Conservation (phyloP, 192 early-diverging fungal genomes). For the Coemansia sp. region DNA sequence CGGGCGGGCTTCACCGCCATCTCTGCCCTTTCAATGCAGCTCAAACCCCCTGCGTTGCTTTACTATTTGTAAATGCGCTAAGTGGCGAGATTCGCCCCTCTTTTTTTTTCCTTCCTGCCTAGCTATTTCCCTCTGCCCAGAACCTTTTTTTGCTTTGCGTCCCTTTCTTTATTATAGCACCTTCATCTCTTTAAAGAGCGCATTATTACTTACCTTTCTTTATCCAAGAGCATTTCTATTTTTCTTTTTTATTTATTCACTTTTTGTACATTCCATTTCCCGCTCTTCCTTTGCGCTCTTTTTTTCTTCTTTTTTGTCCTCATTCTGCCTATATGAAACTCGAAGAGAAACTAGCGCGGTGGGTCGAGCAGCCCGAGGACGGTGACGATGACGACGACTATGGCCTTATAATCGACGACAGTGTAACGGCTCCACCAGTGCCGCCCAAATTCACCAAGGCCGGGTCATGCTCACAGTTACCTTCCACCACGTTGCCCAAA, state of each 20-base stretch:
- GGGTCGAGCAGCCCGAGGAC: conserved; percentile 48
- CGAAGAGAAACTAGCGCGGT: conserved; percentile 43
- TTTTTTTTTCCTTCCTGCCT: not conserved
- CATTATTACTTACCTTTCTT: conserved; percentile 2
- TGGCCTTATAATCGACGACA: conserved; percentile 51
- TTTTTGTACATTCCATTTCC: not conserved
- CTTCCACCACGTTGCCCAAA: conserved; percentile 14
- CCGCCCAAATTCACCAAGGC: conserved; percentile 41
- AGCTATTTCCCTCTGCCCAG: not conserved
- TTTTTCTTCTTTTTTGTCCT: not conserved
- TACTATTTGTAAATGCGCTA: not conserved
- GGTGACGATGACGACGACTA: conserved; percentile 46
- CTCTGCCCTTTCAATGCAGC: not conserved
- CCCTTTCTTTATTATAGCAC: not conserved
- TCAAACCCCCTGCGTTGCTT: not conserved
- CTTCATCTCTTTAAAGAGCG: not conserved
- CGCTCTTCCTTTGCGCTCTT: not conserved
- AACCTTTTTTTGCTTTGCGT: not conserved
- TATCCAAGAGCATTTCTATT: conserved; percentile 15
- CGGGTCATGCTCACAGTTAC: conserved; percentile 44
- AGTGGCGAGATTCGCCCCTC: conserved; percentile 1
- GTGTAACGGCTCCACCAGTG: conserved; percentile 26
- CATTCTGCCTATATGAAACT: conserved; percentile 27
- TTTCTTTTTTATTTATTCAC: conserved; percentile 1
- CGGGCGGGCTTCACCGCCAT: not conserved